Percentiles rank a stretch among this genome's conserved stretches.
Conservation (phyloP, 108 stramenopile genomes). For the Discostella pseudostelligera region DNA sequence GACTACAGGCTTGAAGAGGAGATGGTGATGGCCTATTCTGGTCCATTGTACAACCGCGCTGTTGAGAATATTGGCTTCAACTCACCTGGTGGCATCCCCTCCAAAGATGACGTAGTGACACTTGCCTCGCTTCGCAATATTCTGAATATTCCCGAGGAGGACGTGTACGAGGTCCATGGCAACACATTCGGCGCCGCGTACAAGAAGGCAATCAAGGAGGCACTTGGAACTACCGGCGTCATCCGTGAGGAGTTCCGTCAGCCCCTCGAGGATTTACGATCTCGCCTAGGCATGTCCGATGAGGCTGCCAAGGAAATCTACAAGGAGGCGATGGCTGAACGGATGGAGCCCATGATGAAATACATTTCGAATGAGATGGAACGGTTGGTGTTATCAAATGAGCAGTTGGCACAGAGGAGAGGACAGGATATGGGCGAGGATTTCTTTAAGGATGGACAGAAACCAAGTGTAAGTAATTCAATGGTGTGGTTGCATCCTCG, state of each 20-base stretch:
- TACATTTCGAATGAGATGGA: conserved; percentile 84
- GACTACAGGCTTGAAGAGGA: conserved; percentile 62
- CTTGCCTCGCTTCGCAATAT: conserved; percentile 61
- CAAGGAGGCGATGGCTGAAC: conserved; percentile 70
- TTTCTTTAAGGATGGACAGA: conserved; percentile 74
- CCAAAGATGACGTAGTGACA: conserved; percentile 56
- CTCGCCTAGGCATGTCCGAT: conserved; percentile 73
- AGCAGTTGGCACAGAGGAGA: conserved; percentile 74
- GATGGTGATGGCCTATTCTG: conserved; percentile 59
- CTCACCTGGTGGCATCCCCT: conserved; percentile 73
- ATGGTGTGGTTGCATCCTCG: neutral
- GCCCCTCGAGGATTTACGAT: conserved; percentile 62
- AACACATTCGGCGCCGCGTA: conserved; percentile 71
- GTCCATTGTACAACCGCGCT: conserved; percentile 64
- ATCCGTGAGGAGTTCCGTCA: conserved; percentile 75
- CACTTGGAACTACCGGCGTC: conserved; percentile 84
- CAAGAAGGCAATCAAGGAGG: conserved; percentile 77
- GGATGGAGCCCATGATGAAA: conserved; percentile 77
- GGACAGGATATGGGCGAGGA: conserved; percentile 83
- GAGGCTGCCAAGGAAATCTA: conserved; percentile 64
- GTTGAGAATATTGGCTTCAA: conserved; percentile 38
- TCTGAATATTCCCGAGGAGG: conserved; percentile 53
- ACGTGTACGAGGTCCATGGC: conserved; percentile 56
- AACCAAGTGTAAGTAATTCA: conserved; percentile 57
- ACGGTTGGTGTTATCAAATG: conserved; percentile 65